Percentiles rank a stretch among this genome's conserved stretches.
Evolutionary conservation across 768 basidiomycete species (phyloP).

Genomic region (Tricholomella constricta): DNA sequence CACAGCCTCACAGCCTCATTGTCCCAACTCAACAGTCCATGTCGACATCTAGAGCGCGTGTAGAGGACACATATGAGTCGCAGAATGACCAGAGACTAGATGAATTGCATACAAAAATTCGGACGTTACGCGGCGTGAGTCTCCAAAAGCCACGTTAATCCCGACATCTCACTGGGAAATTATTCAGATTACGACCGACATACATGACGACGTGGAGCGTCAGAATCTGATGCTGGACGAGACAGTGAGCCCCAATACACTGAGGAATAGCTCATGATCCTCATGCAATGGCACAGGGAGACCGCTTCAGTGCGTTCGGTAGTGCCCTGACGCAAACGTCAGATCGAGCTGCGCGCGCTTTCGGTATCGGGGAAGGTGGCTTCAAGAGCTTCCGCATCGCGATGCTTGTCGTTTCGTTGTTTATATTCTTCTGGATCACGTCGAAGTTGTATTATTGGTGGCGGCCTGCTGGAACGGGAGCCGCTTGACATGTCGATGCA

Average conservation of each 20-base stretch:
- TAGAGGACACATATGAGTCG: slow-evolving; percentile 76
- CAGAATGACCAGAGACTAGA: slow-evolving; percentile 88
- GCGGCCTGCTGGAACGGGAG: slow-evolving; percentile 25
- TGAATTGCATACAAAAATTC: slow-evolving; percentile 82
- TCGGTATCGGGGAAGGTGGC: slow-evolving; percentile 67
- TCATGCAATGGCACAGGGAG: slow-evolving; percentile 43
- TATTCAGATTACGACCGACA: slow-evolving; percentile 80
- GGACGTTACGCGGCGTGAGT: slow-evolving; percentile 77
- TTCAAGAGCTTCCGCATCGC: slow-evolving; percentile 73
- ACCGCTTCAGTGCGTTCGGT: slow-evolving; percentile 69
- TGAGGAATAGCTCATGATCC: not conserved
- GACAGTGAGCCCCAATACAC: slow-evolving; percentile 49
- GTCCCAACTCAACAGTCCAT: no score
- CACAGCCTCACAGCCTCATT: no score
- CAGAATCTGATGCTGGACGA: slow-evolving; percentile 81
- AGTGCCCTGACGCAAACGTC: slow-evolving; percentile 65
- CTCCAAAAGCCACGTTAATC: not conserved
- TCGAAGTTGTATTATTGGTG: slow-evolving; percentile 56
- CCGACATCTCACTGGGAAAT: not conserved
- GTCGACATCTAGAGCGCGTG: slow-evolving; percentile 44
- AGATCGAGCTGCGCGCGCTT: slow-evolving; percentile 69
- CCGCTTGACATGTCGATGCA: not conserved
- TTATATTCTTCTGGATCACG: slow-evolving; percentile 59
- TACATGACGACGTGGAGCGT: slow-evolving; percentile 80
- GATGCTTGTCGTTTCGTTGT: slow-evolving; percentile 53